Conservation (phyloP, 1,139 yeast genomes). For the Diutina pseudorugosa region DNA sequence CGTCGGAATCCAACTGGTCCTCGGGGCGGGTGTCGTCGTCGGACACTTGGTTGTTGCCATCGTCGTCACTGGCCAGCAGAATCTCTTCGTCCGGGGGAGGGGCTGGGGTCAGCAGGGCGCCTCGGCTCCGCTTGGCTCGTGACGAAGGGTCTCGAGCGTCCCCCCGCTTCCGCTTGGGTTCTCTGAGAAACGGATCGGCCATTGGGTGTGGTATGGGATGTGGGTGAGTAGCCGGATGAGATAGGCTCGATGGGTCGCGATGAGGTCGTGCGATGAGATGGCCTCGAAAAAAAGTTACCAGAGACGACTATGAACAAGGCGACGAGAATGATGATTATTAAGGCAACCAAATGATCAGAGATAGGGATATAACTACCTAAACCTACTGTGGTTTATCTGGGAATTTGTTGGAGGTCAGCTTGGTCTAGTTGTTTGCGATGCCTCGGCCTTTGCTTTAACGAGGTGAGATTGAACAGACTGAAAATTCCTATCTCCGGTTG, state of each 20-base stretch:
- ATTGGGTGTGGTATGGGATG: neutral
- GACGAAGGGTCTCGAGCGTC: neutral
- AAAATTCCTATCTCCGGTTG: too few species aligned
- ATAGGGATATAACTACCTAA: too few species aligned
- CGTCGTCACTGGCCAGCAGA: constrained; percentile 1
- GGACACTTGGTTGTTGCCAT: neutral
- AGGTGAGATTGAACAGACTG: too few species aligned
- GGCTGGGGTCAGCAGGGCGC: neutral
- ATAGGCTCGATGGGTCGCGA: neutral
- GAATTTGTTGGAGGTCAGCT: too few species aligned
- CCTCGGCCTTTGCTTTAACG: too few species aligned
- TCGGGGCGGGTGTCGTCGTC: neutral
- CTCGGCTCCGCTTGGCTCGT: neutral
- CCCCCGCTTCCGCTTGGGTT: constrained; percentile 1
- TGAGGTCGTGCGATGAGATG: neutral
- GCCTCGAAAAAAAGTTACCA: neutral
- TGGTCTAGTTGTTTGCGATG: too few species aligned
- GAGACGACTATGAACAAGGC: too few species aligned
- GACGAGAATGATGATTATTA: too few species aligned
- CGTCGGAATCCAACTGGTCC: constrained; percentile 22
- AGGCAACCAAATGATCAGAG: too few species aligned
- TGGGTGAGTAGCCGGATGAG: neutral
- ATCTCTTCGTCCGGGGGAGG: neutral
- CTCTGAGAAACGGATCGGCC: constrained; percentile 2
- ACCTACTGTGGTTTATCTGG: too few species aligned